Evolutionary conservation across 257 asterid genomes (phyloP), one percentile per base, ranked within the genome.

Genomic region (Lycium ferocissimum): DNA sequence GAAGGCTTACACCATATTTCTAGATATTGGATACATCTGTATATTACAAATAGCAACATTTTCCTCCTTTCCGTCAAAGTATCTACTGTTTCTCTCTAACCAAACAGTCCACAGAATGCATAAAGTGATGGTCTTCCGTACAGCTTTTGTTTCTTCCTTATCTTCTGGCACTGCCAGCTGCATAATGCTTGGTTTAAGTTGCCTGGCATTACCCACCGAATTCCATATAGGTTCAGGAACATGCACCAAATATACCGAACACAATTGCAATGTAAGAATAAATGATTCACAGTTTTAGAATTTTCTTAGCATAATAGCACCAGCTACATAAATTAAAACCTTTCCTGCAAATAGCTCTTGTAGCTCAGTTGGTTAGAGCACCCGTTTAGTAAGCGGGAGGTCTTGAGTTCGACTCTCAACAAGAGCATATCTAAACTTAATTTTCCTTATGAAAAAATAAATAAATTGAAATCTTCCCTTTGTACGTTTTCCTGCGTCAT

Each of bases 331-430:
- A 38, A 70, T 38, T 3, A 70, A 37, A 70, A 40, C 35, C 79
- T 37, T 43, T 71, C 57, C 33, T 26, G 33, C 33, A 26, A 26
- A 26, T 0, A 40, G 45, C 45, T 40, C 45, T 40, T 2, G 45
- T 89, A 87, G 89, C 92, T 86, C 92, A 86, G 90, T 86, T 89
- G 92, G 90, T 87, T 89, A 89, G 90, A 86, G 90, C 90, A 89
- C 89, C 88, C 87, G 92, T 87, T 87, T 87, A 87, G 92, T 87
- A 84, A 89, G 89, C 88, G 87, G 88, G 88, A 87, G 90, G 92
- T 89, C 89, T 84, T 85, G 88, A 89, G 88, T 89, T 87, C 87
- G 8, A 89, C 89, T 89, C 88, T 87, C 89, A 89, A 85, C 45
- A 6, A 40, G 45, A 40, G 45, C 45, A 40, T 40, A 0, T 26